These are phyloP conservation scores for Globisporangium emineosum DNA, from an alignment of 352 stramenopile genomes.

Conservation along the genomic window DNA sequence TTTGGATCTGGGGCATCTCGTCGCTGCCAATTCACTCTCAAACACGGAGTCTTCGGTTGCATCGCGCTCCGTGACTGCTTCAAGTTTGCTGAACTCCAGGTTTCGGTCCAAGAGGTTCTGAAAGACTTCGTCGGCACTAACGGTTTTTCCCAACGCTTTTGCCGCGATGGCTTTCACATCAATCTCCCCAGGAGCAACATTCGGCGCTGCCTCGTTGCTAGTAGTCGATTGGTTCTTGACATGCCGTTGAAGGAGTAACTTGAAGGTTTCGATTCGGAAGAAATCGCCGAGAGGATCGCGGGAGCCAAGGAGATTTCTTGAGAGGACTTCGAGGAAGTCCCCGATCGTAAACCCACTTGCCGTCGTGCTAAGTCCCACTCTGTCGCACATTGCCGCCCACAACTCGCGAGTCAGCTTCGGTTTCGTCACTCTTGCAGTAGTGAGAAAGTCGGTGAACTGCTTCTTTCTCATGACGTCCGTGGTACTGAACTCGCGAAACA, in stretches of 20 bases:
- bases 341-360: conserved; percentile 27
- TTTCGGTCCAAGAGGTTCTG: conserved; percentile 36
- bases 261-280: conserved; percentile 62
- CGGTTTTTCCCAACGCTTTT: conserved; percentile 37
- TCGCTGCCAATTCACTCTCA: conserved; percentile 23
- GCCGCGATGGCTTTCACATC: conserved; percentile 44
- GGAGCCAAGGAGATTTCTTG: conserved; percentile 32
- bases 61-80: conserved; percentile 29
- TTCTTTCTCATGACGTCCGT: conserved; percentile 42
- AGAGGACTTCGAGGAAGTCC: conserved; percentile 45
- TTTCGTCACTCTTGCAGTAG: conserved; percentile 31
- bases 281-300: conserved; percentile 44
- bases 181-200: conserved; percentile 44
- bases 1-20: conserved; percentile 24
- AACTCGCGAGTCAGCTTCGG: conserved; percentile 40
- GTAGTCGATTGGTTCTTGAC: conserved; percentile 26
- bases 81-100: conserved; percentile 49
- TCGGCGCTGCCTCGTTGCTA: conserved; percentile 44
- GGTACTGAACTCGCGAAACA: conserved; percentile 40
- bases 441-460: conserved; percentile 38
- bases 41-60: conserved; percentile 25
- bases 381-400: conserved; percentile 41
- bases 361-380: conserved; percentile 31
- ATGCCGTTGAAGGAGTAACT: conserved; percentile 37
- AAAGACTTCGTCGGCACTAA: conserved; percentile 48